Base-by-base conservation (phyloP, 2,329 filamentous ascomycete genomes). In the Beauveria brongniartii region DNA sequence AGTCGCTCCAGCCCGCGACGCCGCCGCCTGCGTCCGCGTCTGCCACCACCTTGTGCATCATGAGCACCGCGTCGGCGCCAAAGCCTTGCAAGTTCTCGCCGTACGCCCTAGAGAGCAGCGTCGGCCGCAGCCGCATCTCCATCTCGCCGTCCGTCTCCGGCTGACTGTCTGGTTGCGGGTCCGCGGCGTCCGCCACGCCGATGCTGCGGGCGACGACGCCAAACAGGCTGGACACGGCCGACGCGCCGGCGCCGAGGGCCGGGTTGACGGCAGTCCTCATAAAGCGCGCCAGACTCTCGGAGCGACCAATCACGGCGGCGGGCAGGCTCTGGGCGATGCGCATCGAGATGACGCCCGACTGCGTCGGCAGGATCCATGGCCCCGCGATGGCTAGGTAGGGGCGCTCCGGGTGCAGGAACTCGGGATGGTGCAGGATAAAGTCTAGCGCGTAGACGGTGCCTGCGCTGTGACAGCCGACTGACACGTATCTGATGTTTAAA, bases 381-480 rank as follows among this genome's bases (percentile, higher is more conserved):
- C 63, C 67, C 8, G 65, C 67, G 14, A 72, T 65, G 18, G 68
- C 70, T 10, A 73, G 59, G 48, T 70, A 70, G 0, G 67, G 65
- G 12, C 46, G 53, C 8, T 64, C 8, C 0, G 70, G 69, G 43
- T 66, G 56, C 26, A 72, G 65, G 34, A 72, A 46, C 53, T 67
- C 60, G 5, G 69, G 70, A 40, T 69, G 67, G 57, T 69, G 67
- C 18, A 73, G 64, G 18, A 70, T n/a, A 20, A 69, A 44, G 62
- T 73, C 69, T 40, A 73, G 65, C 7, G 68, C 70, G 62, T 67
- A 72, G 53, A 74, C 41, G 30, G 67, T 65, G 24, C 71, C 72
- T 61, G 66, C 69, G 61, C 69, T 72, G 28, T 73, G 72, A 47
- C 67, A 65, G 47, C 60, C 68, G 10, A 72, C 16, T 2, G 66